phyloP scores from a whole-genome alignment of 352 stramenopile genomes.

The Pythium monospermum region DNA sequence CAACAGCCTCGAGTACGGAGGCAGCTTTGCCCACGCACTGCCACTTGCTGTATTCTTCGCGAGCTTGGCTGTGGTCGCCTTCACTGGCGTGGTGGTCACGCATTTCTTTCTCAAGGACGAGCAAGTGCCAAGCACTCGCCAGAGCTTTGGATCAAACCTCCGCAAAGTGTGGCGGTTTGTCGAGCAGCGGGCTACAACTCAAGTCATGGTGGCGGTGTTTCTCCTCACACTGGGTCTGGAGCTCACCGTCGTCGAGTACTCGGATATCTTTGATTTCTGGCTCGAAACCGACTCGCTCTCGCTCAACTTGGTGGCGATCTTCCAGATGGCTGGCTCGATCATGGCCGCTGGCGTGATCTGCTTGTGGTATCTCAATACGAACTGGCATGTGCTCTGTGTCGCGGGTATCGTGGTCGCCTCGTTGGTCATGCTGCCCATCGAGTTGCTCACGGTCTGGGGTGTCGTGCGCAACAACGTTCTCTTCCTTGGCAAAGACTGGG shows the following conservation, averaged over 20 bases:
- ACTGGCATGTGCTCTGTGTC: slow-evolving; percentile 20
- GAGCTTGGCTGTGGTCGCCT: slow-evolving; percentile 5
- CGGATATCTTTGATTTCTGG: slow-evolving; percentile 8
- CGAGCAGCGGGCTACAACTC: slow-evolving; percentile 19
- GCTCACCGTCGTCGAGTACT: slow-evolving; percentile 13
- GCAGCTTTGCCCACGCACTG: slow-evolving; percentile 17
- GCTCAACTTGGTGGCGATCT: slow-evolving; percentile 16
- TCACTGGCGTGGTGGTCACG: slow-evolving; percentile 12
- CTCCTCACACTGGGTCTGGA: slow-evolving; percentile 7
- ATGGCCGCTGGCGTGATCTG: slow-evolving; percentile 8
- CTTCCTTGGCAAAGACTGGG: slow-evolving; percentile 15
- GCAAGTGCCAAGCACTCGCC: slow-evolving; percentile 9
- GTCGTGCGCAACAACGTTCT: slow-evolving; percentile 16
- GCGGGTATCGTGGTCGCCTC: slow-evolving; percentile 5
- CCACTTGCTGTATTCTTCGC: slow-evolving; percentile 19
- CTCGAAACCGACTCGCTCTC: slow-evolving; percentile 11
- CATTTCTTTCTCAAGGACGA: slow-evolving; percentile 18
- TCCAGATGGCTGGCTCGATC: slow-evolving; percentile 13
- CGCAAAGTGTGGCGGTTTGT: slow-evolving; percentile 22
- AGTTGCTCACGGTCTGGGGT: slow-evolving; percentile 15
- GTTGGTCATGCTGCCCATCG: slow-evolving; percentile 11
- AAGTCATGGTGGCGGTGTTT: slow-evolving; percentile 24
- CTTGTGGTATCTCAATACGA: slow-evolving; percentile 23
- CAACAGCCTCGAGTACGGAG: slow-evolving; percentile 18
- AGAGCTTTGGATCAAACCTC: slow-evolving; percentile 18